Conservation (phyloP, 495 filamentous ascomycete genomes). For the Daldinia grandis region DNA sequence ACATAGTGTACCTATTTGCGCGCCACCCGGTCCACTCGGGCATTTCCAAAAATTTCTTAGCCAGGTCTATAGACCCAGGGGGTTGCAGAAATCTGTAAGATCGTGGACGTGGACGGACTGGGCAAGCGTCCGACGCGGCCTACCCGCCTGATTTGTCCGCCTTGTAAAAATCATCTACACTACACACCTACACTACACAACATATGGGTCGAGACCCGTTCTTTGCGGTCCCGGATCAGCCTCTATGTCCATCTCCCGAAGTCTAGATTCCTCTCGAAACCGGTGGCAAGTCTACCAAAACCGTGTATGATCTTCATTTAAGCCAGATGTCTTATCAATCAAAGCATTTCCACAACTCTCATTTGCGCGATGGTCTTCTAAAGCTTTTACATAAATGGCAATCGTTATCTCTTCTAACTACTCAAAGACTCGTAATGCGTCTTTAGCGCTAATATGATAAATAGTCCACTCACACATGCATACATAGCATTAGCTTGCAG, state of each 20-base stretch:
- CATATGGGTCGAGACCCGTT: slow-evolving; percentile 2
- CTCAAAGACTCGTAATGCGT: background rate
- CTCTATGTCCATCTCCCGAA: background rate
- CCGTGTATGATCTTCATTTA: slow-evolving; percentile 25
- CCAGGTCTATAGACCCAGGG: slow-evolving; percentile 26
- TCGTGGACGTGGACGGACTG: background rate
- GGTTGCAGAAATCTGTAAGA: slow-evolving; percentile 1
- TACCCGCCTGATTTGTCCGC: background rate
- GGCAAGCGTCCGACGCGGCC: background rate
- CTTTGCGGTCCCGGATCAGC: slow-evolving; percentile 25
- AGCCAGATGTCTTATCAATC: slow-evolving; percentile 2
- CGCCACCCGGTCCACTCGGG: slow-evolving; percentile 33
- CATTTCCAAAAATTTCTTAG: slow-evolving; percentile 22
- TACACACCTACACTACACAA: background rate
- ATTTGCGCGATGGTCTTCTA: background rate
- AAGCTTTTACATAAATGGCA: background rate
- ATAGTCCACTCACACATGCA: background rate
- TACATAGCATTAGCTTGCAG: slow-evolving; percentile 7
- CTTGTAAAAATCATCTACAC: background rate
- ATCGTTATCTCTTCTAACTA: background rate
- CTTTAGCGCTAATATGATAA: background rate
- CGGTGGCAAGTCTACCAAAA: slow-evolving; percentile 8
- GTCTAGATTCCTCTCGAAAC: slow-evolving; percentile 27
- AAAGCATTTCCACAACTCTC: slow-evolving; percentile 1
- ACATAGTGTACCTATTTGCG: slow-evolving; percentile 29